Percentiles rank a stretch among this genome's conserved stretches.
Evolutionary conservation across 2,329 filamentous ascomycete genomes (phyloP).

Genomic region (Ramichloridium luteum): DNA sequence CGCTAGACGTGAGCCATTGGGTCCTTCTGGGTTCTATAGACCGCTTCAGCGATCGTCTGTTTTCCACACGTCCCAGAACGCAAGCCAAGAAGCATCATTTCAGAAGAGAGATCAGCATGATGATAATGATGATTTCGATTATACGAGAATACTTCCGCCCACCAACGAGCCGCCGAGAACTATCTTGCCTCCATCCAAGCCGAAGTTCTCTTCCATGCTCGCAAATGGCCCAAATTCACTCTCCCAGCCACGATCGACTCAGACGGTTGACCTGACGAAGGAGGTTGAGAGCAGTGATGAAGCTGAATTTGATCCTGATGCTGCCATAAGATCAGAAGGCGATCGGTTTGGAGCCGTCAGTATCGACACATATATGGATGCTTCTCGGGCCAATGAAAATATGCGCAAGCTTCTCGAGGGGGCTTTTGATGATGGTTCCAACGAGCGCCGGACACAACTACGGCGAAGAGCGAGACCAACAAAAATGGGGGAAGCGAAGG

Average conservation of each 20-base stretch:
- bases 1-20: too few species aligned
- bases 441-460: constrained; percentile 36
- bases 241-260: constrained; percentile 28
- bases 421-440: constrained; percentile 62
- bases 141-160: constrained; percentile 32
- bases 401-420: constrained; percentile 74
- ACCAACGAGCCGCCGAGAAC: constrained; percentile 34
- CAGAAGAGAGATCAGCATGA: too few species aligned
- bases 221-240: constrained; percentile 24
- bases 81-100: too few species aligned
- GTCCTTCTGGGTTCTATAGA: too few species aligned
- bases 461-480: constrained; percentile 30
- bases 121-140: constrained; percentile 17
- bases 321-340: constrained; percentile 32
- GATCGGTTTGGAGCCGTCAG: constrained; percentile 42
- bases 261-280: constrained; percentile 39
- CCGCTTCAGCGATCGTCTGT: too few species aligned
- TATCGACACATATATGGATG: constrained; percentile 53
- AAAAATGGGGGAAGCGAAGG: constrained; percentile 24
- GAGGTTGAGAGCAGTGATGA: constrained; percentile 25
- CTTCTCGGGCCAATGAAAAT: constrained; percentile 59
- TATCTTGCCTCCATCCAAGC: constrained; percentile 39
- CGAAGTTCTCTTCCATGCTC: constrained; percentile 40
- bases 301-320: constrained; percentile 37
- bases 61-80: too few species aligned